Evolutionary conservation across 495 filamentous ascomycete genomes (phyloP).

Genomic region (Hypoxylon fuscum): DNA sequence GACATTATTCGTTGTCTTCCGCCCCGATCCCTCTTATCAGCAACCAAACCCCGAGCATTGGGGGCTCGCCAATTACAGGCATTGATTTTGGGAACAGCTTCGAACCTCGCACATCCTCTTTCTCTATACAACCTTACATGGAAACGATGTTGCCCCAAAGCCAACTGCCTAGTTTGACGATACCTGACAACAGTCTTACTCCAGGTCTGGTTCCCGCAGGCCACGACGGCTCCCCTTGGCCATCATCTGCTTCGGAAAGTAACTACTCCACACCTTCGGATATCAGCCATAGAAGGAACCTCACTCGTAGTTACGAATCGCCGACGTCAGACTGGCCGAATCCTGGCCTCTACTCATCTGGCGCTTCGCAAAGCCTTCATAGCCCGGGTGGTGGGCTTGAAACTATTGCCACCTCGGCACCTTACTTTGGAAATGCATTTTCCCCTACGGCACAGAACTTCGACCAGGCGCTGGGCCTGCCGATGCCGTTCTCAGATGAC

Average conservation of each 20-base stretch:
- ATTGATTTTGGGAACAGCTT: constrained; percentile 29
- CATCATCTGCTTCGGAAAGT: constrained; percentile 60
- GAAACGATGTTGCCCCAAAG: constrained; percentile 23
- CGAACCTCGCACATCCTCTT: constrained; percentile 39
- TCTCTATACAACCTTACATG: constrained; percentile 32
- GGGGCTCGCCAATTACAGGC: constrained; percentile 35
- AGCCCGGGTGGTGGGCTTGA: constrained; percentile 41
- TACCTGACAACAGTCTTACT: constrained; percentile 44
- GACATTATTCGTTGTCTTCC: constrained; percentile 32
- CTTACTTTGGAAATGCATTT: constrained; percentile 35
- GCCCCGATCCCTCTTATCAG: constrained; percentile 11
- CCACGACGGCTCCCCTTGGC: constrained; percentile 56
- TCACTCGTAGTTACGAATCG: constrained; percentile 31
- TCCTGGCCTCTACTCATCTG: constrained; percentile 11
- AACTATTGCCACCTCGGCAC: constrained; percentile 30
- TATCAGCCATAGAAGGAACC: constrained; percentile 27
- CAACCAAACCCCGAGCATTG: constrained; percentile 35
- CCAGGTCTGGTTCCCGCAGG: constrained; percentile 41
- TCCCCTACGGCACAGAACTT: constrained; percentile 32
- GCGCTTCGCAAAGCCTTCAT: constrained; percentile 33
- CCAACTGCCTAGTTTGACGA: constrained; percentile 40
- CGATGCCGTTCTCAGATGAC: constrained; percentile 39
- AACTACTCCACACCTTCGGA: constrained; percentile 61
- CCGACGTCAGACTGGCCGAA: constrained; percentile 38
- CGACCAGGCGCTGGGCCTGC: constrained; percentile 34